Evolutionary conservation across 1,284 basidiomycete species (phyloP).

Genomic region (Trichosporon coremiiforme): DNA sequence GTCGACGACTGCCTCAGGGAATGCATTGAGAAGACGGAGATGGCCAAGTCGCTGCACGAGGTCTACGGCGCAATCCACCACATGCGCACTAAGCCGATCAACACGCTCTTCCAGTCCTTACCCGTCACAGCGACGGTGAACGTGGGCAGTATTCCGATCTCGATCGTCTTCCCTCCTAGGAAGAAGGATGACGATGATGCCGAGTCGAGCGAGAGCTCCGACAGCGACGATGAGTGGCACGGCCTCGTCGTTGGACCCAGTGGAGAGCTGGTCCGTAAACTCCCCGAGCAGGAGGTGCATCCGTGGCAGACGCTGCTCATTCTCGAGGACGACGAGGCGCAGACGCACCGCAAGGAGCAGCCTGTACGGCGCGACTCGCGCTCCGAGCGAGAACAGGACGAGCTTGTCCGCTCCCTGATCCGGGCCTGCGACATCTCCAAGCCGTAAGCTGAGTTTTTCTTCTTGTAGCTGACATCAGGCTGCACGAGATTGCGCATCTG

Average conservation of each 20-base stretch:
- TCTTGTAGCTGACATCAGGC: conserved; percentile 57
- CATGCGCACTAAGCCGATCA: conserved; percentile 64
- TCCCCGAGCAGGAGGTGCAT: conserved; percentile 59
- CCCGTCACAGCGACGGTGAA: conserved; percentile 71
- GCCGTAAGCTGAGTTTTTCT: conserved; percentile 40
- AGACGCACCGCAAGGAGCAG: conserved; percentile 5
- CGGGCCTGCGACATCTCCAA: conserved; percentile 63
- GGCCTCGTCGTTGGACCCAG: conserved; percentile 22
- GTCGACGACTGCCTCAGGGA: conserved; percentile 43
- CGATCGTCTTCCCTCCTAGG: conserved; percentile 75
- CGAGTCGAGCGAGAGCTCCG: conserved; percentile 61
- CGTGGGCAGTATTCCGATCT: conserved; percentile 72
- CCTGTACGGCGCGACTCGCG: conserved; percentile 17
- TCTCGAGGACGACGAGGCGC: conserved; percentile 55
- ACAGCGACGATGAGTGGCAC: conserved; percentile 56
- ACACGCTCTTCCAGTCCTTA: conserved; percentile 58
- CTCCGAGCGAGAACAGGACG: conserved; percentile 57
- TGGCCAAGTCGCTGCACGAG: conserved; percentile 72
- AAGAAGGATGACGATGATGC: conserved; percentile 60
- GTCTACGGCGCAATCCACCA: conserved; percentile 60
- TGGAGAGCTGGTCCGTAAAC: conserved; percentile 25
- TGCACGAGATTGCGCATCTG: conserved; percentile 80
- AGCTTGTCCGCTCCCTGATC: conserved; percentile 65
- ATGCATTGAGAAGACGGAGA: conserved; percentile 64
- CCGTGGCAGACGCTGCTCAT: conserved; percentile 91